Evolutionary conservation across 768 basidiomycete genomes (phyloP), one percentile per base, ranked within the genome.

Genomic region (Boletus edulis): DNA sequence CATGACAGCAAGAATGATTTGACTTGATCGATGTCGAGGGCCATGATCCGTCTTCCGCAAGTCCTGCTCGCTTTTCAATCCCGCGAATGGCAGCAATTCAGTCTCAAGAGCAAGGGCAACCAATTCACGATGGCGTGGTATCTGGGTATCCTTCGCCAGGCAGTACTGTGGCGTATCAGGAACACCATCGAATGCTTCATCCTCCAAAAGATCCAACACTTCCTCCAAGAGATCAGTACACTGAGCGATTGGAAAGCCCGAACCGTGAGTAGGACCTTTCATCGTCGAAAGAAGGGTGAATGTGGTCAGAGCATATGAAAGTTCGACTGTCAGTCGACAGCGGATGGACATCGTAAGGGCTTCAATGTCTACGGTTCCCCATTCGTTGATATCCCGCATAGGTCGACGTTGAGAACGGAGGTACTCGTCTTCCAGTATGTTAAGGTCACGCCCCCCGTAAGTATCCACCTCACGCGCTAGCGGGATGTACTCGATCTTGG

Each of bases 291-390:
- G 74, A 66, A 96, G 75, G 4, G 86, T 86, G 60, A 98, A 78
- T 5, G 91, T 91, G 20, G 94, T 93, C 61, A 99, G 74, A 5
- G 90, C 92, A 67, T 94, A 98, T 4, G 94, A 87, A 50, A 95
- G 74, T 70, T 99, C 96, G 44, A 83, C 78, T 10, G 86, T 80
- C 40, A 98, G 73, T 35, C 95, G 80, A 35, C 91, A 96, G 32
- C 94, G 88, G 39, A 99, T 74, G 31, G 91, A 90, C 87, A 99
- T 86, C n/a, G 86, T 86, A 47, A 99, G 78, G n/a, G 85, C 85
- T 65, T 97, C 94, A 54, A 98, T 85, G 63, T 98, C 95, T 47
- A 96, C 83, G 9, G 78, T 79, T 20, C 92, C 94, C 85, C 94
- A 92, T 50, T 95, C 92, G 66, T 86, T 85, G 58, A 91, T 80